phyloP scores from a whole-genome alignment of 768 basidiomycete species.

The Tubosaeta sp. region DNA sequence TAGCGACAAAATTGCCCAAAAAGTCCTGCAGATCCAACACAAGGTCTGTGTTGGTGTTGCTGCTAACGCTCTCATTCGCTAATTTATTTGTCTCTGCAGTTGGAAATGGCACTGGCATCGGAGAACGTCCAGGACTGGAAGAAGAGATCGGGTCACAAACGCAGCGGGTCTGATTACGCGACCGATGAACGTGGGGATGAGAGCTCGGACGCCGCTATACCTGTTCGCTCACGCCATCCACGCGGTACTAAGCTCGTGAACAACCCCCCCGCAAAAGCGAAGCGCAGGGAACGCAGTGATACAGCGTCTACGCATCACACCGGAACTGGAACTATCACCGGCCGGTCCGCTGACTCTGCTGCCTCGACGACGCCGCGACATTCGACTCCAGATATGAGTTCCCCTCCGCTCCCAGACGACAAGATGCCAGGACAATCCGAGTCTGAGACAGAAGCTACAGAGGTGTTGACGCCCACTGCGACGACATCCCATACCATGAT shows the following conservation, averaged over 20 bases:
- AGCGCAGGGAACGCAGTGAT: slow-evolving; percentile 50
- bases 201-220: slow-evolving; percentile 42
- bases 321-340: slow-evolving; percentile 27
- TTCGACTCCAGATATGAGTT: slow-evolving; percentile 21
- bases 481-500: slow-evolving; percentile 19
- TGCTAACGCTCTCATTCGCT: neutral
- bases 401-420: slow-evolving; percentile 32
- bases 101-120: slow-evolving; percentile 68
- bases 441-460: slow-evolving; percentile 24
- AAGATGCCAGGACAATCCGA: slow-evolving; percentile 40
- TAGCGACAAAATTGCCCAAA: slow-evolving; percentile 84
- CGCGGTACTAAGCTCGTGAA: slow-evolving; percentile 31
- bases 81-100: slow-evolving; percentile 36
- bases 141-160: slow-evolving; percentile 25
- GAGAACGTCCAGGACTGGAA: slow-evolving; percentile 42
- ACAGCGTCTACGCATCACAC: slow-evolving; percentile 63
- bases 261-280: slow-evolving; percentile 33
- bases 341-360: slow-evolving; percentile 22
- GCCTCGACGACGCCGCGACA: slow-evolving; percentile 27
- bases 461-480: slow-evolving; percentile 26
- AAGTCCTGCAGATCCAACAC: slow-evolving; percentile 84
- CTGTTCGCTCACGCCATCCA: slow-evolving; percentile 40
- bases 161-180: slow-evolving; percentile 22
- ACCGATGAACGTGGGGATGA: slow-evolving; percentile 56
- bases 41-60: slow-evolving; percentile 57